Conservation (phyloP, 441 rosid species). For the Populus hybrid region DNA sequence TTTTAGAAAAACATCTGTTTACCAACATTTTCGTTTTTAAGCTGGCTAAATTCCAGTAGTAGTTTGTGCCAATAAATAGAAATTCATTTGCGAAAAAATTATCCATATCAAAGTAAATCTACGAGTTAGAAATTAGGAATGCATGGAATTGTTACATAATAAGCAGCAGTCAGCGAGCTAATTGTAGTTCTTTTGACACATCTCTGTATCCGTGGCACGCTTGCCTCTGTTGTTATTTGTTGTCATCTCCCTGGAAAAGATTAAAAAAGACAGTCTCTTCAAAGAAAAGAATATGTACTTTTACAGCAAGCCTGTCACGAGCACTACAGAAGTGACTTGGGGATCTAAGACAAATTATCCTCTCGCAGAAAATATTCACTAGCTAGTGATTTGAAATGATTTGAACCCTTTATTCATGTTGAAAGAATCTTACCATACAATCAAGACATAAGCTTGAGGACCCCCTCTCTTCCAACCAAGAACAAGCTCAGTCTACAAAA, state of each 20-base stretch:
- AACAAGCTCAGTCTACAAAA: neutral
- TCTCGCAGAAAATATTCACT: constrained; percentile 11
- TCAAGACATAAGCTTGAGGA: neutral
- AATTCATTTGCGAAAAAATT: no score
- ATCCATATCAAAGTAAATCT: no score
- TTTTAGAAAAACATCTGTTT: no score
- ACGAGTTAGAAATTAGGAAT: neutral
- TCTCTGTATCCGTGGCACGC: neutral
- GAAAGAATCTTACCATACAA: neutral
- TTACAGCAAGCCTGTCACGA: constrained; percentile 26
- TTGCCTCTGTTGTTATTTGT: neutral
- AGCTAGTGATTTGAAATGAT: constrained; percentile 1
- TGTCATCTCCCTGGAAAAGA: neutral
- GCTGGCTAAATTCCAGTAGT: no score
- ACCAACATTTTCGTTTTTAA: no score
- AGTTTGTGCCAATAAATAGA: no score
- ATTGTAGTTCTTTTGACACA: neutral
- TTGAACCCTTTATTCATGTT: neutral
- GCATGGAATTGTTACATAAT: neutral
- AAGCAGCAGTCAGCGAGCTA: neutral
- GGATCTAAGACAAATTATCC: constrained; percentile 25
- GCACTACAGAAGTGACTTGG: constrained; percentile 29
- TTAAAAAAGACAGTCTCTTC: neutral
- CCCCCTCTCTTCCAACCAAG: neutral
- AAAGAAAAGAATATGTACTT: constrained; percentile 38